These are phyloP conservation scores for Penicillium steckii DNA, from an alignment of 495 filamentous ascomycete genomes.

Conservation along the genomic window DNA sequence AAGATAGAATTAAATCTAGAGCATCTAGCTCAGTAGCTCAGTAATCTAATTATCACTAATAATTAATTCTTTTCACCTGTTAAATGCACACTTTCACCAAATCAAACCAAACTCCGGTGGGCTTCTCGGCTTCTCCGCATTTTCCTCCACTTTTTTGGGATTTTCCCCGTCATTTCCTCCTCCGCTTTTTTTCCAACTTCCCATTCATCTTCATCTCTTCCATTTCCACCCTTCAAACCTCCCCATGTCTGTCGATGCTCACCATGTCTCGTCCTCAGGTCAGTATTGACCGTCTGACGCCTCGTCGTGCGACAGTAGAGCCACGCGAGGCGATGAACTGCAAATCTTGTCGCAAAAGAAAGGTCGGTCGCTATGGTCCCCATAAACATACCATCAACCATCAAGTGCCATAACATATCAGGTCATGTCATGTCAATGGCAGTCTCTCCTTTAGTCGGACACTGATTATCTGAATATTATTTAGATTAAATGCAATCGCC, in stretches of 20 bases:
- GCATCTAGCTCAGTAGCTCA: too few species aligned
- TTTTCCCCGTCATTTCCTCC: constrained; percentile 3
- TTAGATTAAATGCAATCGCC: constrained; percentile 86
- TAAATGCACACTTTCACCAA: not conserved
- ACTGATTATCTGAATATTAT: too few species aligned
- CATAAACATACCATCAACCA: too few species aligned
- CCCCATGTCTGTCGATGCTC: constrained; percentile 8
- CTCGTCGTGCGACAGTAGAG: constrained; percentile 69
- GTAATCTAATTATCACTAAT: too few species aligned
- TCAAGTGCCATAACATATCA: not conserved
- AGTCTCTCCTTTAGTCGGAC: too few species aligned
- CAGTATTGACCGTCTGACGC: constrained; percentile 78
- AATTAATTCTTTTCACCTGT: too few species aligned
- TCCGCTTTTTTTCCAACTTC: constrained; percentile 8
- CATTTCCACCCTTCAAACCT: not conserved
- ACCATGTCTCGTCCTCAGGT: constrained; percentile 74
- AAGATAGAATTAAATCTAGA: too few species aligned
- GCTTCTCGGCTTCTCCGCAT: constrained; percentile 7
- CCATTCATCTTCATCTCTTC: constrained; percentile 1
- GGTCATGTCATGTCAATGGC: not conserved
- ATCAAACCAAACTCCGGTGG: not conserved
- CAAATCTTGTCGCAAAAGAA: constrained; percentile 87
- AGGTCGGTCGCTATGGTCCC: constrained; percentile 46
- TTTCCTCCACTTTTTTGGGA: constrained; percentile 2
- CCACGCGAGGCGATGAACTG: constrained; percentile 91